Evolutionary conservation across 306 rosid species (phyloP).

Genomic region (Gillenia trifoliata): DNA sequence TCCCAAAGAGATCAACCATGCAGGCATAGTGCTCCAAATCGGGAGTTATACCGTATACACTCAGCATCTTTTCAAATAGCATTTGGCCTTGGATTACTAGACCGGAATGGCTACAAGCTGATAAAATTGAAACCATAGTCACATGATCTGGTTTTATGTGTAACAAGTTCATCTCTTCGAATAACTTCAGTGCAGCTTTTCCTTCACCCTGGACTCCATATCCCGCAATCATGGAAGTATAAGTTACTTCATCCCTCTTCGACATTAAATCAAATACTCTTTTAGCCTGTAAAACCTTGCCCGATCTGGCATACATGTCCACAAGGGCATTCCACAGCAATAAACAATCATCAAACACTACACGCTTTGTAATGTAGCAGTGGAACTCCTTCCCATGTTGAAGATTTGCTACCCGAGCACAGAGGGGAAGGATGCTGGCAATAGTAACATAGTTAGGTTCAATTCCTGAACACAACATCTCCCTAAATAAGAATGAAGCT

Average conservation of each 20-base stretch:
- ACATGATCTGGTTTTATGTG: constrained; percentile 71
- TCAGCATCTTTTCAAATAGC: constrained; percentile 54
- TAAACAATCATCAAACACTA: constrained; percentile 41
- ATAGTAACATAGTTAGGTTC: constrained; percentile 75
- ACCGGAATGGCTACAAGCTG: constrained; percentile 90
- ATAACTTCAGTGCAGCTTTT: constrained; percentile 50
- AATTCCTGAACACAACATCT: constrained; percentile 49
- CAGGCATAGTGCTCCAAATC: constrained; percentile 70
- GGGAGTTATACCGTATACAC: constrained; percentile 48
- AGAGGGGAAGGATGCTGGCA: constrained; percentile 85
- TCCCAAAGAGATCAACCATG: constrained; percentile 83
- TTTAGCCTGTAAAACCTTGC: constrained; percentile 67
- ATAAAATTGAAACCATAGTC: constrained; percentile 71
- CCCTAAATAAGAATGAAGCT: constrained; percentile 66
- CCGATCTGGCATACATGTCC: constrained; percentile 88
- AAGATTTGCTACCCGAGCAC: constrained; percentile 80
- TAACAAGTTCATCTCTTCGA: constrained; percentile 60
- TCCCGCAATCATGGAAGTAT: constrained; percentile 81
- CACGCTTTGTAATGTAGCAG: constrained; percentile 61
- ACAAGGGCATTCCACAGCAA: constrained; percentile 75
- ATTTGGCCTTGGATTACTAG: constrained; percentile 54
- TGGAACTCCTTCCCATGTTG: constrained; percentile 90
- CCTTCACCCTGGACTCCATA: constrained; percentile 86
- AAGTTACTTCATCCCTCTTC: constrained; percentile 70
- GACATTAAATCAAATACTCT: constrained; percentile 64